These are phyloP conservation scores for Passiflora organensis DNA, from an alignment of 345 rosid species.

Conservation along the genomic window DNA sequence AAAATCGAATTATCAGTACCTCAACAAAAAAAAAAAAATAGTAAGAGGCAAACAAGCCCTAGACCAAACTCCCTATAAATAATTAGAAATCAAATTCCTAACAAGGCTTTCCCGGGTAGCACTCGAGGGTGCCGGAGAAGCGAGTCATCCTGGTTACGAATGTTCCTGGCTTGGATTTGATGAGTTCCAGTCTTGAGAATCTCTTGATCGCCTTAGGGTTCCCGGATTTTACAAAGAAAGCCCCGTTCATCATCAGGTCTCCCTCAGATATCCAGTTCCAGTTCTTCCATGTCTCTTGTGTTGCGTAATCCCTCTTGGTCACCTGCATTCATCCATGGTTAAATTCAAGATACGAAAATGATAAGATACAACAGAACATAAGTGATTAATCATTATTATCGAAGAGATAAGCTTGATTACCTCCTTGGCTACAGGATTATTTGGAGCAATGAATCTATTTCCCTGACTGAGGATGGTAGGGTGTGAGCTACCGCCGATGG, in stretches of 20 bases:
- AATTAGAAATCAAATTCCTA: no score
- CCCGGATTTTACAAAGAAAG: constrained; percentile 32
- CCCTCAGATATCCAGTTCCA: constrained; percentile 42
- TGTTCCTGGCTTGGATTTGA: constrained; percentile 26
- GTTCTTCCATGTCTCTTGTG: constrained; percentile 29
- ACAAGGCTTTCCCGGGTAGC: constrained; percentile 29
- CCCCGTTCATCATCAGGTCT: constrained; percentile 41
- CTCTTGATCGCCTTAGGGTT: neutral
- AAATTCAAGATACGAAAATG: no score
- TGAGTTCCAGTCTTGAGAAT: constrained; percentile 20
- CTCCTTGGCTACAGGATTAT: constrained; percentile 35
- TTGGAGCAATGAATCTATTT: constrained; percentile 72
- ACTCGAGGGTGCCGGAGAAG: constrained; percentile 23
- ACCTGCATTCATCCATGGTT: no score
- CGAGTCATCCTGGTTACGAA: constrained; percentile 28
- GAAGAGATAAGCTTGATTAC: no score
- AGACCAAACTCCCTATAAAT: no score
- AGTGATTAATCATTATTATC: no score
- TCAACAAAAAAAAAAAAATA: no score
- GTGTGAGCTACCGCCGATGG: constrained; percentile 55
- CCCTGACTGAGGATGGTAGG: constrained; percentile 77
- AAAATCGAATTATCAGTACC: no score
- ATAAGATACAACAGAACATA: no score
- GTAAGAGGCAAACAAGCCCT: no score
- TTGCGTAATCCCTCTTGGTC: constrained; percentile 41